A percentile compares a stretch with the other conserved stretches of the same genome.
These are phyloP conservation scores for Grosmannia penicillata DNA, from an alignment of 2,329 filamentous ascomycete genomes.

Conservation along the genomic window DNA sequence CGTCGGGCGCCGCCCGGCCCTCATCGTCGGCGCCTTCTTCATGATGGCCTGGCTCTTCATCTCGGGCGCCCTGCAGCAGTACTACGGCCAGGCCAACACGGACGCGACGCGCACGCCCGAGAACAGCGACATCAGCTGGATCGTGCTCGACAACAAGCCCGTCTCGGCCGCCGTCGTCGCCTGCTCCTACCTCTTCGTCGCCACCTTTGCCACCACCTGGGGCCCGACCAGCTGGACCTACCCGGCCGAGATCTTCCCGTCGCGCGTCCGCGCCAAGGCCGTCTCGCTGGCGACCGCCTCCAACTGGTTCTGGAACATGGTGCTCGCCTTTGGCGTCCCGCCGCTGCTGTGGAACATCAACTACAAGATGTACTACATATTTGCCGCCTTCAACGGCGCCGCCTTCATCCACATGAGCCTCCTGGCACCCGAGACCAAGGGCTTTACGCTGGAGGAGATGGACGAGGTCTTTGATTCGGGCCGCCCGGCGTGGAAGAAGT, in stretches of 20 bases:
- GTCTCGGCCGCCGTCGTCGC: constrained; percentile 61
- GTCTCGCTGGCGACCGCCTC: constrained; percentile 16
- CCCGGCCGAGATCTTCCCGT: constrained; percentile 12
- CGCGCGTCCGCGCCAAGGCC: constrained; percentile 10
- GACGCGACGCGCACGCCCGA: constrained; percentile 34
- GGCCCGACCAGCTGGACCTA: constrained; percentile 12
- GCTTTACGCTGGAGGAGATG: constrained; percentile 64
- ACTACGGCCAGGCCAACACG: constrained; percentile 21
- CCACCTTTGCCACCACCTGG: constrained; percentile 41
- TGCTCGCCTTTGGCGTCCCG: constrained; percentile 27
- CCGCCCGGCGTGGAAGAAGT: constrained; percentile 40
- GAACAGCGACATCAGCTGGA: too few relatives aligned
- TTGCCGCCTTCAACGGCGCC: constrained; percentile 54
- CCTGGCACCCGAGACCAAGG: constrained; percentile 48
- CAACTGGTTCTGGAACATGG: constrained; percentile 48
- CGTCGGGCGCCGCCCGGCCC: constrained; percentile 51
- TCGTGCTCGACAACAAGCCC: too few relatives aligned
- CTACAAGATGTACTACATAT: constrained; percentile 48
- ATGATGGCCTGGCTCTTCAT: constrained; percentile 51
- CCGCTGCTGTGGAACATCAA: constrained; percentile 35
- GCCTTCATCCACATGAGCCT: constrained; percentile 58
- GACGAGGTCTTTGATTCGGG: constrained; percentile 55
- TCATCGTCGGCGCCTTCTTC: constrained; percentile 53
- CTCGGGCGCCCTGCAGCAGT: constrained; percentile 41
- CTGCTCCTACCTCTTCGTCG: constrained; percentile 60